Conservation (phyloP, 208 protist species). For the Porcisia hertigi region DNA sequence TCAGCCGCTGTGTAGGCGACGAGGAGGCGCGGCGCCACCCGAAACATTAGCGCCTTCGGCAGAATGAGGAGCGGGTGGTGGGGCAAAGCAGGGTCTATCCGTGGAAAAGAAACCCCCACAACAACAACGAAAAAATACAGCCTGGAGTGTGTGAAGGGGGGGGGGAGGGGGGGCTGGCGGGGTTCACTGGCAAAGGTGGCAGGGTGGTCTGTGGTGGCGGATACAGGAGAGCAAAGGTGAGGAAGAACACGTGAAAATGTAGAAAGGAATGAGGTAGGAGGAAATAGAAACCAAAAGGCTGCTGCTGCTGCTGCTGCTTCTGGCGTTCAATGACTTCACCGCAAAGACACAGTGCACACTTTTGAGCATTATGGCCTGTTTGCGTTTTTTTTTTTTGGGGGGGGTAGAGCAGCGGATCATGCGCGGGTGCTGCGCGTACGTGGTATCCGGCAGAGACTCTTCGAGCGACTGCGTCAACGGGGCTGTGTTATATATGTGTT, state of each 20-base stretch:
- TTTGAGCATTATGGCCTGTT: no score
- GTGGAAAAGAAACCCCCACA: no score
- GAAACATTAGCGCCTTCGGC: slow-evolving; percentile 20
- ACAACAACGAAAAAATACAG: neutral
- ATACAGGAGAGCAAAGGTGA: neutral
- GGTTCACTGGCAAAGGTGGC: neutral
- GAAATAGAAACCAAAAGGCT: no score
- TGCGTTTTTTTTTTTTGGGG: no score
- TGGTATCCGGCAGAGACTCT: neutral
- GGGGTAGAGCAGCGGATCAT: no score
- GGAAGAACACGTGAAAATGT: neutral
- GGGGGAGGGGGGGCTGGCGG: no score
- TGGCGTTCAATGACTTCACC: no score
- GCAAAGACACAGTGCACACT: no score
- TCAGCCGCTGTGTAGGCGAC: slow-evolving; percentile 52
- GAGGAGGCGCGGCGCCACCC: slow-evolving; percentile 17
- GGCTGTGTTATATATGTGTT: neutral
- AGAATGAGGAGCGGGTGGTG: neutral
- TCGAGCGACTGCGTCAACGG: neutral
- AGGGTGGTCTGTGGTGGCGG: neutral
- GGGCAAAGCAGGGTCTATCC: no score
- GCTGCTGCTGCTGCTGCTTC: no score
- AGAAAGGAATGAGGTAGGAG: neutral
- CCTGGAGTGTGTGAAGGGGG: neutral
- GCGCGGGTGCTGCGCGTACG: neutral